These are phyloP conservation scores for Solanum chilense DNA, from an alignment of 257 asterid genomes.

Conservation along the genomic window DNA sequence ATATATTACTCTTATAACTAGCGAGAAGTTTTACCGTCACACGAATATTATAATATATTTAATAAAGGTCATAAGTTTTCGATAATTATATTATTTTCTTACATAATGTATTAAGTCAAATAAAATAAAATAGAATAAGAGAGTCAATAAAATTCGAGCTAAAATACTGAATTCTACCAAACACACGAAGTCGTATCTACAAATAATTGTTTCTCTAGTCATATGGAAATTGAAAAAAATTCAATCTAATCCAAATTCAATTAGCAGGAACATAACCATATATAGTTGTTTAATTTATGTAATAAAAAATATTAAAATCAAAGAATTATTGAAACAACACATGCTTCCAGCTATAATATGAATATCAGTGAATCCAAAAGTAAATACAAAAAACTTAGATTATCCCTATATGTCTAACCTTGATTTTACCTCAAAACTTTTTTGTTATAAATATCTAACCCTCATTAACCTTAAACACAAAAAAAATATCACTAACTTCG, in stretches of 20 bases:
- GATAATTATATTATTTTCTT: background rate
- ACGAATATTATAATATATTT: background rate
- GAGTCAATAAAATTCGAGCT: background rate
- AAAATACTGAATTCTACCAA: background rate
- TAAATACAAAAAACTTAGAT: constrained; percentile 22
- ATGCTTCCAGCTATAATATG: background rate
- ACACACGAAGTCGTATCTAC: background rate
- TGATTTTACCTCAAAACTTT: background rate
- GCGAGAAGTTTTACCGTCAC: background rate
- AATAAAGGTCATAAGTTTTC: background rate
- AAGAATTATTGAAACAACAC: background rate
- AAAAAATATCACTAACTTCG: background rate
- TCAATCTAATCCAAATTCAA: background rate
- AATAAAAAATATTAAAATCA: background rate
- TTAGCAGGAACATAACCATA: background rate
- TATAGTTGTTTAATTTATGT: background rate
- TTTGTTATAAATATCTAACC: background rate
- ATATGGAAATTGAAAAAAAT: background rate
- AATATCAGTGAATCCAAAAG: background rate
- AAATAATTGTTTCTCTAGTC: background rate
- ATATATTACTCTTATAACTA: background rate
- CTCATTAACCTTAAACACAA: background rate
- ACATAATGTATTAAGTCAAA: too few species aligned
- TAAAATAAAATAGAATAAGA: too few species aligned
- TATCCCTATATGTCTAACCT: constrained; percentile 9